Base-by-base conservation (phyloP, 2,329 filamentous ascomycete genomes). In the Fusarium sarcochroum region DNA sequence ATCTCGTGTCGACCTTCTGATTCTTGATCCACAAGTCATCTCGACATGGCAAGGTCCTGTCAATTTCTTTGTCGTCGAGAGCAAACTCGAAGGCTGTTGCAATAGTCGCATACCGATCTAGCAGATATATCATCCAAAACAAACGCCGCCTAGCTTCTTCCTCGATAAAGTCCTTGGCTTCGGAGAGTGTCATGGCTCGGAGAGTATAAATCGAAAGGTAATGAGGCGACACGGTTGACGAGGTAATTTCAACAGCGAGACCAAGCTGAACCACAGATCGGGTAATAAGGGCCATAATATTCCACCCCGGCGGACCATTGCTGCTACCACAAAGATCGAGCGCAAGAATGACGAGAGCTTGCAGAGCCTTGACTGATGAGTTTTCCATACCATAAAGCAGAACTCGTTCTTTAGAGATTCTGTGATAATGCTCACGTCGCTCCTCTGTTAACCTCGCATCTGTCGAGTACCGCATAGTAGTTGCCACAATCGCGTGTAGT, bases 61-160 rank as follows among this genome's bases (percentile, higher is more conserved):
- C 94, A 44, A 97, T 95, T 74, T 97, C 94, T 75, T 91, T 93
- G 74, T 97, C 93, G 70, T 95, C 91, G 18, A 98, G 81, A 1
- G 93, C 93, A 76, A 97, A 97, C 72, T 97, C 93, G 71, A 97
- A 97, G 0, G 94, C 93, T 0, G 94, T 97, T 1, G 93, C 91
- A 57, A 97, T 90, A 1, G 94, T 97, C 1, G 93, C 93, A 76
- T 97, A 97, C 49, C 94, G 87, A 76, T 98, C 94, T 7, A 98
- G 85, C 14, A 97, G 81, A 75, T 97, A 98, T 13, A 97, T 90
- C 90, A 97, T 95, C 94, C 94, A 98, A 78, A 98, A 97, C 1
- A 97, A 83, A 25, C 94, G 86, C 27, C 94, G 87, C 27, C 94
- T 85, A 41, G 92, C 92, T 78, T 98, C 94, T 64, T 97, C 94